Percentiles rank a stretch among this genome's conserved stretches.
These are phyloP conservation scores for Phytopythium montanum DNA, from an alignment of 352 stramenopile species.

Conservation along the genomic window DNA sequence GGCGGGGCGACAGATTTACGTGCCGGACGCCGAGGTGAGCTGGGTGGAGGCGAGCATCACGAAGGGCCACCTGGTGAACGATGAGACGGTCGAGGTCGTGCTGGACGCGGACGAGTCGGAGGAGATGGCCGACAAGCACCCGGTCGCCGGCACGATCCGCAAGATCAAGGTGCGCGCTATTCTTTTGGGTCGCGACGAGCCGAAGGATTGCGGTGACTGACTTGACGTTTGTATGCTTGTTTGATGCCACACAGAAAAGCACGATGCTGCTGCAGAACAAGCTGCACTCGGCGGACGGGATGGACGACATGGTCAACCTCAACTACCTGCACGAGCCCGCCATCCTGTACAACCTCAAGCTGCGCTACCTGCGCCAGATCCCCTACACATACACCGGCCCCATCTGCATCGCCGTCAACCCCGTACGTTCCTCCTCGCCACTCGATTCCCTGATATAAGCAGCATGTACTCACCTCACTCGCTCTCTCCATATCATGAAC, in stretches of 20 bases:
- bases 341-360: slow-evolving; percentile 91
- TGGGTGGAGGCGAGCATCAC: slow-evolving; percentile 85
- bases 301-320: slow-evolving; percentile 84
- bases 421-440: slow-evolving; percentile 46
- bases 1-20: slow-evolving; percentile 57
- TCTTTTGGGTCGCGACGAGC: neutral
- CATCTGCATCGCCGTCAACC: slow-evolving; percentile 98
- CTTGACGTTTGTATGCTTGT: slow-evolving; percentile 3
- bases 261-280: slow-evolving; percentile 76
- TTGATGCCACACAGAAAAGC: slow-evolving; percentile 60
- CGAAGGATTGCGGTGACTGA: neutral
- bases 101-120: slow-evolving; percentile 64
- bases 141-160: slow-evolving; percentile 41
- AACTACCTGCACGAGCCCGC: slow-evolving; percentile 91
- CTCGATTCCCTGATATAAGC: too few relatives aligned
- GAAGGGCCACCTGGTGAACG: slow-evolving; percentile 75
- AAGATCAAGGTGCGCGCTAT: slow-evolving; percentile 35
- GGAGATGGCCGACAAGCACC: slow-evolving; percentile 63
- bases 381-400: slow-evolving; percentile 97
- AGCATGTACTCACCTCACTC: neutral
- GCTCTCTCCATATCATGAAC: neutral
- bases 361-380: slow-evolving; percentile 82
- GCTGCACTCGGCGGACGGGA: slow-evolving; percentile 45
- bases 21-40: slow-evolving; percentile 69
- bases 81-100: slow-evolving; percentile 78